These are phyloP conservation scores for Senecio squalidus DNA, from an alignment of 140 eudicot genomes.

Conservation along the genomic window DNA sequence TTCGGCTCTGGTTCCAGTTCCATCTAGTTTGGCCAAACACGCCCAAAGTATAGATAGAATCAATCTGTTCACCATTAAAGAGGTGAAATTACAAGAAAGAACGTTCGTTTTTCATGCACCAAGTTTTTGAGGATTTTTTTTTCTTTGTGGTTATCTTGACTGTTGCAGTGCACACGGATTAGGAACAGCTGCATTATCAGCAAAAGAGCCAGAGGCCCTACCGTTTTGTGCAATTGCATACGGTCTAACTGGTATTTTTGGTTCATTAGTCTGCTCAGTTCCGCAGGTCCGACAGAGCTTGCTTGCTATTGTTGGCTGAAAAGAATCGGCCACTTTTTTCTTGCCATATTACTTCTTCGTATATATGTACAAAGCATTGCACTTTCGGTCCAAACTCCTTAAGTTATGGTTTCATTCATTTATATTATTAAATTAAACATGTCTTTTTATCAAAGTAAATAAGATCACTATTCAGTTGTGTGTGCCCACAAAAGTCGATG, in stretches of 20 bases:
- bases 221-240: conserved; percentile 98
- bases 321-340: background rate
- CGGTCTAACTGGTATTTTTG: conserved; percentile 89
- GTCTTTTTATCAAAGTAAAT: no score
- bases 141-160: conserved; percentile 2
- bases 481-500: no score
- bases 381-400: conserved; percentile 2
- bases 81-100: no score
- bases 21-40: no score
- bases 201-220: conserved; percentile 97
- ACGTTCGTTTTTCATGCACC: background rate
- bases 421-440: conserved; percentile 12
- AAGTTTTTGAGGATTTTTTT: conserved; percentile 1
- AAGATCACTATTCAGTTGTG: no score
- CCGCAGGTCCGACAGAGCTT: conserved; percentile 88
- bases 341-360: conserved; percentile 3
- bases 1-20: no score
- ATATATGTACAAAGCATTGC: conserved; percentile 12
- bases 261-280: conserved; percentile 76
- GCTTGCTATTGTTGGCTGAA: conserved; percentile 81
- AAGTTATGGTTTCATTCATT: conserved; percentile 7
- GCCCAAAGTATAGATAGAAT: no score
- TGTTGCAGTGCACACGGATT: conserved; percentile 82
- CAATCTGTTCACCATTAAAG: no score
- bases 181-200: conserved; percentile 97